Conservation (phyloP, 129 eudicot species). For the Dittrichia graveolens region DNA sequence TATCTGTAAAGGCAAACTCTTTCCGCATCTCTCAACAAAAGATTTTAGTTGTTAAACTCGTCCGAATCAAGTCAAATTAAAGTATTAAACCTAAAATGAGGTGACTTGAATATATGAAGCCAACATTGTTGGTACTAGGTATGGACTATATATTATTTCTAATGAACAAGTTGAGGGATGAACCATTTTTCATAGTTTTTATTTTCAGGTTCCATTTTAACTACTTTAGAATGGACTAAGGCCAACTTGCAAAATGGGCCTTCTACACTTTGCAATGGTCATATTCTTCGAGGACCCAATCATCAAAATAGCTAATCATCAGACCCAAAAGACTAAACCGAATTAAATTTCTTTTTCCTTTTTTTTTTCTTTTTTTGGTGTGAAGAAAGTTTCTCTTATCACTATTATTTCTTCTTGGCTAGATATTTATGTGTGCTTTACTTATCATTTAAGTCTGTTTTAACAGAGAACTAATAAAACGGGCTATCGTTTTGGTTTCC, state of each 20-base stretch:
- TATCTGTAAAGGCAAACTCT: no score
- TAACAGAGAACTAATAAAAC: not conserved
- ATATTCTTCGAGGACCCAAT: conserved; percentile 1
- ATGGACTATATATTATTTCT: no score
- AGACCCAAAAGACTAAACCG: not conserved
- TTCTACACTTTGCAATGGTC: not conserved
- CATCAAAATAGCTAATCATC: conserved; percentile 12
- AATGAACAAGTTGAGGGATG: no score
- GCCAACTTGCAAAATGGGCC: conserved; percentile 8
- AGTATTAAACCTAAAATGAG: no score
- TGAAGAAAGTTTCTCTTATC: conserved; percentile 7
- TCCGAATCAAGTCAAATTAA: no score
- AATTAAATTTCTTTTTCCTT: not conserved
- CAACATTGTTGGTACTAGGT: no score
- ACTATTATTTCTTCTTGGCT: not conserved
- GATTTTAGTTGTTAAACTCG: no score
- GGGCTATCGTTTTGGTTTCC: not conserved
- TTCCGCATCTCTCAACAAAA: no score
- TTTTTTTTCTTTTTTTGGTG: not conserved
- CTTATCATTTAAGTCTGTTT: not conserved
- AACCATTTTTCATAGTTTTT: no score
- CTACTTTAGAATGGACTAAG: not conserved
- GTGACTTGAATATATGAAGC: no score
- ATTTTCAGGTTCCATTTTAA: no score
- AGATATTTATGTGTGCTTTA: not conserved